Evolutionary conservation across 805 yeast species (phyloP), one percentile per base, ranked within the genome.

Genomic region (Wickerhamiella domercqiae): DNA sequence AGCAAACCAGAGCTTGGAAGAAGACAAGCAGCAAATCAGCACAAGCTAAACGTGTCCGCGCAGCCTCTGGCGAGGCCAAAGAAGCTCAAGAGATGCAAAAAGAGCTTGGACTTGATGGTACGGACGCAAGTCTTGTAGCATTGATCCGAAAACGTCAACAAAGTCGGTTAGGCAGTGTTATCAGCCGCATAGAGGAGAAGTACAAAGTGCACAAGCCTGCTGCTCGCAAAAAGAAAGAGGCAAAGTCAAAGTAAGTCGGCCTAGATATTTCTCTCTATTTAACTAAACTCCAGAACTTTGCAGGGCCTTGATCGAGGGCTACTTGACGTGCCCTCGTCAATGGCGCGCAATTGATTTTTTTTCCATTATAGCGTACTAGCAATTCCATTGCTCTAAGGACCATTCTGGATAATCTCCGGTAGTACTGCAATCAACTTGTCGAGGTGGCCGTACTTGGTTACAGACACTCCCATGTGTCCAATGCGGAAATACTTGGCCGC

Each of bases 401-500:
- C n/a, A n/a, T 37, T 42, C 31, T 30, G 29, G 18, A 50, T 22
- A 7, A 47, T 47, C 34, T 58, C 60, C 44, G 65, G 63, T 39
- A 73, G 61, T 20, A 68, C 69, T 21, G 58, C 54, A 16, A 66
- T 61, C 29, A 70, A 70, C 39, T 55, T 55, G 40, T 68, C 71
- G 21, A 76, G 56, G 54, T 77, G 79, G 24, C 67, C 66, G 43
- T 71, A 62, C 47, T 75, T 73, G 41, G 71, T 61, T 9, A 76
- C 80, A 34, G 84, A 69, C 41, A 73, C 75, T 45, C 96, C 95
- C 97, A 87, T 87, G 62, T 86, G 97, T 25, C 97, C 97, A 42
- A 86, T 75, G 60, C 97, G 73, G 65, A 87, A 81, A 63, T 86
- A 86, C 57, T 78, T 75, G 41, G 78, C 70, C 34, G 73, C 76